phyloP scores from a whole-genome alignment of 306 rosid species.

The Rosa multiflora region DNA sequence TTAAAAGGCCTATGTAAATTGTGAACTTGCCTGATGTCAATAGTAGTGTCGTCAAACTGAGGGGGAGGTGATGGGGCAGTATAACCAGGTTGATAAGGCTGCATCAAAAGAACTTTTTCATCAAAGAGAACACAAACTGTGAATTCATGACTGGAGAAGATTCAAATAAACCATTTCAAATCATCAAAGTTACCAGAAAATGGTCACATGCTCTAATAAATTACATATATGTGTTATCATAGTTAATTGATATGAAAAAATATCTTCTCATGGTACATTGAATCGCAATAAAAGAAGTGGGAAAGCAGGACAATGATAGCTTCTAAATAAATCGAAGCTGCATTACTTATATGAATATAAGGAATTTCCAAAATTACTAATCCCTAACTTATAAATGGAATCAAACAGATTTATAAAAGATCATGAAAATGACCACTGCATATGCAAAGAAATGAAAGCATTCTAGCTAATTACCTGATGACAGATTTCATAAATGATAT shows the following conservation, averaged over 20 bases:
- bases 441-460: background rate
- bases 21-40: conserved; percentile 49
- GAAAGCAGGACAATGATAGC: background rate
- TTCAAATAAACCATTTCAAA: background rate
- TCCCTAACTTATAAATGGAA: background rate
- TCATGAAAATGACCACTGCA: background rate
- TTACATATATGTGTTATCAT: background rate
- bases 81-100: conserved; percentile 50
- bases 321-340: conserved; percentile 10
- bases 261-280: background rate
- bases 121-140: conserved; percentile 5
- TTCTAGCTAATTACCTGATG: conserved; percentile 42
- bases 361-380: background rate
- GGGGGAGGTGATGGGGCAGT: conserved; percentile 41
- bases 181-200: background rate
- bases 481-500: conserved; percentile 64
- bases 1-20: background rate
- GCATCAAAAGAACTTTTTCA: conserved; percentile 12
- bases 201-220: background rate
- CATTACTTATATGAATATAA: conserved; percentile 1
- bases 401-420: background rate
- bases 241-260: background rate
- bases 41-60: conserved; percentile 42
- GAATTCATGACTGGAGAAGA: background rate
- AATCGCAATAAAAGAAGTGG: background rate